Conservation (phyloP, 306 rosid genomes). For the Sicyos baderoa region DNA sequence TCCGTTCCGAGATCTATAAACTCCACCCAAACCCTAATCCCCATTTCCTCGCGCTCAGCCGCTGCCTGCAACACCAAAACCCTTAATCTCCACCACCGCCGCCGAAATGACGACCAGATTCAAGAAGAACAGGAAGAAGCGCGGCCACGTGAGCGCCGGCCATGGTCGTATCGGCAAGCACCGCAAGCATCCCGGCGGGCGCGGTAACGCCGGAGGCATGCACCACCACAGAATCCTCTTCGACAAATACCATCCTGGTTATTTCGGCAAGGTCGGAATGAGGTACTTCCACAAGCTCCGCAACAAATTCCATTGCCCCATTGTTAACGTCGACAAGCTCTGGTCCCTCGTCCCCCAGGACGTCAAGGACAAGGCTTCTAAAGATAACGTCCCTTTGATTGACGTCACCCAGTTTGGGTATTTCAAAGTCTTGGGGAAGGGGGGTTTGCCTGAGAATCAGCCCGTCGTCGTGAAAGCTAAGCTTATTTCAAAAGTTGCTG, state of each 20-base stretch:
- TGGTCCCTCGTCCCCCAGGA: conserved; percentile 63
- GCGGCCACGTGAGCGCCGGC: conserved; percentile 77
- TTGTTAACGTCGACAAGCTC: conserved; percentile 62
- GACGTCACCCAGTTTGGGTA: conserved; percentile 58
- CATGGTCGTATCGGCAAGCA: conserved; percentile 72
- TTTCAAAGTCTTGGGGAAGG: conserved; percentile 73
- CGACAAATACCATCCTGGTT: conserved; percentile 79
- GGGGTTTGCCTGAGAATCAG: conserved; percentile 48
- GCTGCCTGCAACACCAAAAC: conserved; percentile 4
- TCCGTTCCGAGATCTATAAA: conserved; percentile 10
- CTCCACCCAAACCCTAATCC: conserved; percentile 31
- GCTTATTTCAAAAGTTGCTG: conserved; percentile 58
- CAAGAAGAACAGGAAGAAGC: conserved; percentile 75
- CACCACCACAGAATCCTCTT: conserved; percentile 78
- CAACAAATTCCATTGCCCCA: conserved; percentile 54
- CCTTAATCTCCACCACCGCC: neutral
- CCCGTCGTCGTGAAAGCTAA: conserved; percentile 65
- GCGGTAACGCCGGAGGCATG: conserved; percentile 83
- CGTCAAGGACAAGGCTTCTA: conserved; percentile 46
- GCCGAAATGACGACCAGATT: conserved; percentile 55
- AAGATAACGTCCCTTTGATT: conserved; percentile 46
- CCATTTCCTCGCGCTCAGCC: neutral
- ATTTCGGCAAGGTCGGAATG: conserved; percentile 71
- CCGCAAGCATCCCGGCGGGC: conserved; percentile 70
- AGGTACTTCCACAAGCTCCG: conserved; percentile 73